phyloP scores from a whole-genome alignment of 2,329 filamentous ascomycete species.

The Aspergillus cejpii region DNA sequence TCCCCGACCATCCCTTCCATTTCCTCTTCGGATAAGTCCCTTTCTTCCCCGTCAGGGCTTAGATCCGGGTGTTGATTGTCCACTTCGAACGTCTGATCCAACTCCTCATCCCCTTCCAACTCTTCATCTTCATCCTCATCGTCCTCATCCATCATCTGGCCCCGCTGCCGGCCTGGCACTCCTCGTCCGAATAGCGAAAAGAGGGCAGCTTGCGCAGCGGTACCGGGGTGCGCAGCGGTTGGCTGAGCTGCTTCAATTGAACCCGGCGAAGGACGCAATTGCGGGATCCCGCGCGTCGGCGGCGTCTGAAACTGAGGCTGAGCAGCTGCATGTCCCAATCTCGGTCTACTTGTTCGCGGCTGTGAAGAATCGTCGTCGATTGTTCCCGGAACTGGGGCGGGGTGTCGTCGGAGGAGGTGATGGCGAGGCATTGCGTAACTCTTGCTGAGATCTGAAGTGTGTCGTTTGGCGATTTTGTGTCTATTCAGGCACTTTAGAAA shows the following conservation, averaged over 20 bases:
- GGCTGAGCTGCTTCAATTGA: conserved; percentile 20
- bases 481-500: background rate
- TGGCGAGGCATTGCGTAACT: conserved; percentile 19
- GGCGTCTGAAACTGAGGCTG: conserved; percentile 30
- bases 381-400: conserved; percentile 2
- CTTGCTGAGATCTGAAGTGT: background rate
- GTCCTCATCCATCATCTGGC: conserved; percentile 11
- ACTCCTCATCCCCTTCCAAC: conserved; percentile 17
- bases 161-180: conserved; percentile 7
- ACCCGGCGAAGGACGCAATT: conserved; percentile 24
- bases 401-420: conserved; percentile 14
- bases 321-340: conserved; percentile 11
- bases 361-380: conserved; percentile 7
- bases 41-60: conserved; percentile 14
- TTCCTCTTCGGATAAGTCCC: conserved; percentile 18
- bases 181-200: conserved; percentile 18
- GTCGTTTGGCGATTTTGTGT: background rate
- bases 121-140: conserved; percentile 17
- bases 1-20: conserved; percentile 15
- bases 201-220: conserved; percentile 19
- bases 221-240: conserved; percentile 12
- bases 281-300: conserved; percentile 25
- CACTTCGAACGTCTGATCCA: conserved; percentile 11
- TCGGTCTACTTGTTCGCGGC: conserved; percentile 5
- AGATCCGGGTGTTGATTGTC: conserved; percentile 11